phyloP scores from a whole-genome alignment of 78 protist species.

The Dictyostelium capitatum region DNA sequence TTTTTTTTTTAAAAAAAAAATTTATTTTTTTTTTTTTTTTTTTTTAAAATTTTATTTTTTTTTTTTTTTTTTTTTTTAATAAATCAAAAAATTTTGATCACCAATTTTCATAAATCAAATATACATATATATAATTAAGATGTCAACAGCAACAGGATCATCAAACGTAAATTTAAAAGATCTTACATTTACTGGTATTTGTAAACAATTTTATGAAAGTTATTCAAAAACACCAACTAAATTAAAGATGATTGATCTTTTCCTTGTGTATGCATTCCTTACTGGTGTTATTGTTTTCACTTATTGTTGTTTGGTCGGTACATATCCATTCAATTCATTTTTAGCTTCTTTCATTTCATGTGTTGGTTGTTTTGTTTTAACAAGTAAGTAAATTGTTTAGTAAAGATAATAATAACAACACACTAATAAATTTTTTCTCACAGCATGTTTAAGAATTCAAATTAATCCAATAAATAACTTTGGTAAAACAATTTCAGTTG shows the following conservation, averaged over 20 bases:
- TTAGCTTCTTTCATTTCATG: slow-evolving; percentile 87
- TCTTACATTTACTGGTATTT: slow-evolving; percentile 15
- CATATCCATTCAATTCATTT: slow-evolving; percentile 91
- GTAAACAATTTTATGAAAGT: slow-evolving; percentile 31
- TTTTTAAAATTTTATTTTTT: not conserved
- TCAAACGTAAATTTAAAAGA: not conserved
- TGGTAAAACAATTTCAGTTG: slow-evolving; percentile 53
- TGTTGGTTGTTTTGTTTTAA: slow-evolving; percentile 85
- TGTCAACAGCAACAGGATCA: slow-evolving; percentile 2
- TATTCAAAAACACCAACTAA: slow-evolving; percentile 70
- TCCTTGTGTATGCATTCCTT: slow-evolving; percentile 60
- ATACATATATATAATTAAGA: not conserved
- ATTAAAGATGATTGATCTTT: slow-evolving; percentile 83
- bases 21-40: not conserved
- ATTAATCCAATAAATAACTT: slow-evolving; percentile 63
- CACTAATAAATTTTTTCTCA: not conserved
- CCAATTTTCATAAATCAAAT: not conserved
- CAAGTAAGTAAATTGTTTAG: slow-evolving; percentile 50
- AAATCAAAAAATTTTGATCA: not conserved
- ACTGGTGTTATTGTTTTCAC: slow-evolving; percentile 86
- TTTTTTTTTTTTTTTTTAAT: not conserved
- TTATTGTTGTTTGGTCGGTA: slow-evolving; percentile 87
- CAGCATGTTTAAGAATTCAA: slow-evolving; percentile 86
- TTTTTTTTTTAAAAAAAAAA: not conserved
- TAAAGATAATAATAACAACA: not conserved